Evolutionary conservation across 495 filamentous ascomycete species (phyloP), one percentile per base, ranked within the genome.

Genomic region (Glutinoglossum americanum): DNA sequence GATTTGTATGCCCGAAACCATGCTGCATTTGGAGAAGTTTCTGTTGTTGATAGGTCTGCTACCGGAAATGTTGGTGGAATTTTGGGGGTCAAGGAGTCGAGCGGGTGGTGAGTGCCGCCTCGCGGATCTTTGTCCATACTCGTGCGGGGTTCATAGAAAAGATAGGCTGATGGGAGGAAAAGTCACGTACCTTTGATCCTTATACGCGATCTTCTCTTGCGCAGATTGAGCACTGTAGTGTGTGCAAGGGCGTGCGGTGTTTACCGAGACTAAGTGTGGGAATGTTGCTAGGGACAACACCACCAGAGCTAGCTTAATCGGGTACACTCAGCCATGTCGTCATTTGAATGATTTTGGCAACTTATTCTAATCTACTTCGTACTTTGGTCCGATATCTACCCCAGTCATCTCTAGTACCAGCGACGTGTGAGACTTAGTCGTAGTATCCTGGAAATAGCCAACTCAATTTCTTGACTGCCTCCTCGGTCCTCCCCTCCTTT

Each of bases 361-460:
- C 9, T 3, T 33, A 33, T 33, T 33, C 30, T 33, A 4, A 9
- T 33, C 30, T 33, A 33, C 30, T n/a, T n/a, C n/a, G n/a, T n/a
- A n/a, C n/a, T n/a, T n/a, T 33, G 30, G 9, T 33, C 30, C 9
- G 9, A 33, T 33, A 33, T 33, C 30, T 33, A 33, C 9, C 30
- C 30, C 9, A 33, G 30, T 9, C 10, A 45, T 10, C 41, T 39
- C 37, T 39, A 10, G 41, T 45, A 45, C 25, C 26, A 27, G 13
- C 23, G 4, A 17, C 49, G 21, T 9, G 15, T 19, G 49, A 13
- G 11, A 6, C 49, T 53, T 25, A 28, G 49, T 53, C 26, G 28
- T 21, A 53, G 28, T 53, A 53, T 13, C 49, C 81, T 0, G 85
- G 85, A 70, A 89, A 92, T 60, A 96, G 66, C 72, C 80, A 94